Conservation (phyloP, 768 basidiomycete genomes). For the Boletus rubescentipes region DNA sequence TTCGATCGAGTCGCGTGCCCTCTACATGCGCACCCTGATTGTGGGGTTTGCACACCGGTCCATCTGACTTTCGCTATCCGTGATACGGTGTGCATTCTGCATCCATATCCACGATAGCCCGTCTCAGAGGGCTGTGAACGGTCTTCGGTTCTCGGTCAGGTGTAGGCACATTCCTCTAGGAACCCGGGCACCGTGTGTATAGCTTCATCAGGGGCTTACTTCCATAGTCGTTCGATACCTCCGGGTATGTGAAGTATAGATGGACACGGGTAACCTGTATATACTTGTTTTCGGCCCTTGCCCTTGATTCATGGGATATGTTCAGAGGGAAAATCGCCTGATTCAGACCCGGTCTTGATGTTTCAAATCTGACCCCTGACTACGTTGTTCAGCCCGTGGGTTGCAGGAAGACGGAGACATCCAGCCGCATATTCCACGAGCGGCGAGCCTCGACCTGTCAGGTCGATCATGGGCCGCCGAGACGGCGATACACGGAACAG, state of each 20-base stretch:
- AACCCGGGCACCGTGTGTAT: neutral
- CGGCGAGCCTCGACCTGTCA: neutral
- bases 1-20: neutral
- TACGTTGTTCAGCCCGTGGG: neutral
- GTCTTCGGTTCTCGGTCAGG: neutral
- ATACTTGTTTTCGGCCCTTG: neutral
- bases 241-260: neutral
- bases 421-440: neutral
- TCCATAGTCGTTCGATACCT: neutral
- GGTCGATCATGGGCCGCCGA: neutral
- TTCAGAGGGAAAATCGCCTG: neutral
- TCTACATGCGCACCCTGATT: no score
- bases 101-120: neutral
- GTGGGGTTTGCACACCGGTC: neutral
- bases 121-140: neutral
- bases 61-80: neutral
- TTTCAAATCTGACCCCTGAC: neutral
- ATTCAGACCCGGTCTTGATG: neutral
- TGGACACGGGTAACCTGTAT: neutral
- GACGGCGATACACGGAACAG: slow-evolving; percentile 7
- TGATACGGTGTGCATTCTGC: neutral
- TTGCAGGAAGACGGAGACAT: neutral
- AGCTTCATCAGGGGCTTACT: neutral
- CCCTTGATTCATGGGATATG: neutral
- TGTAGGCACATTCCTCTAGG: neutral